Conservation (phyloP, 2,329 filamentous ascomycete genomes). For the Ceratocystis colombiana region DNA sequence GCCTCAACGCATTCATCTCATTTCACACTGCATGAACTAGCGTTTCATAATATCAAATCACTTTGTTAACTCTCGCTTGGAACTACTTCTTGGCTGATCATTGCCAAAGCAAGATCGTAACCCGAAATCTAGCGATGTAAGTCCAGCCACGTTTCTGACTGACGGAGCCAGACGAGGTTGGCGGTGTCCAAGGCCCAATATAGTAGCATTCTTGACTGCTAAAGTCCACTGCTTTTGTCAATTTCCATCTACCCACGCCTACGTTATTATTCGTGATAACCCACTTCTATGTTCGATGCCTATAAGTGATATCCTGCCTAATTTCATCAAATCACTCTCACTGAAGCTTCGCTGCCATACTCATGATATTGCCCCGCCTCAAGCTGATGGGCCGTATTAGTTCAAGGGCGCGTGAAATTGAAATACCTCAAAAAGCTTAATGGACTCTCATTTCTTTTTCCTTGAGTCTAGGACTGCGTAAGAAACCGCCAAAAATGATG, state of each 20-base stretch:
- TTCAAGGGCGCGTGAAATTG: too few species aligned
- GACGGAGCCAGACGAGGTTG: neutral
- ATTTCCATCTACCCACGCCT: neutral
- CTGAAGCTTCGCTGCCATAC: too few species aligned
- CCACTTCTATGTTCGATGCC: too few species aligned
- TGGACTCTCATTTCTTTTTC: too few species aligned
- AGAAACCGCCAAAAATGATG: too few species aligned
- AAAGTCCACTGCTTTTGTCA: neutral
- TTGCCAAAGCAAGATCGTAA: constrained; percentile 6
- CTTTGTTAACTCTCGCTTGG: neutral
- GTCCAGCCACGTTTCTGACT: constrained; percentile 7
- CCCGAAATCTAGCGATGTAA: neutral
- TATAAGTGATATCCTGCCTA: too few species aligned
- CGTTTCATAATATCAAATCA: neutral
- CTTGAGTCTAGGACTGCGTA: too few species aligned
- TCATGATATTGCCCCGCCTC: too few species aligned
- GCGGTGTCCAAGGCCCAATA: neutral
- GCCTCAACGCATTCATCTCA: neutral
- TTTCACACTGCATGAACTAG: constrained; percentile 3
- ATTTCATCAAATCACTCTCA: too few species aligned
- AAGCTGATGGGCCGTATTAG: too few species aligned
- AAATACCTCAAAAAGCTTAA: too few species aligned
- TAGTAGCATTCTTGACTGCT: neutral
- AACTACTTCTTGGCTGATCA: neutral
- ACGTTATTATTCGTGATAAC: too few species aligned